Conservation (phyloP, 208 protist species). For the Trypanosoma caninum region DNA sequence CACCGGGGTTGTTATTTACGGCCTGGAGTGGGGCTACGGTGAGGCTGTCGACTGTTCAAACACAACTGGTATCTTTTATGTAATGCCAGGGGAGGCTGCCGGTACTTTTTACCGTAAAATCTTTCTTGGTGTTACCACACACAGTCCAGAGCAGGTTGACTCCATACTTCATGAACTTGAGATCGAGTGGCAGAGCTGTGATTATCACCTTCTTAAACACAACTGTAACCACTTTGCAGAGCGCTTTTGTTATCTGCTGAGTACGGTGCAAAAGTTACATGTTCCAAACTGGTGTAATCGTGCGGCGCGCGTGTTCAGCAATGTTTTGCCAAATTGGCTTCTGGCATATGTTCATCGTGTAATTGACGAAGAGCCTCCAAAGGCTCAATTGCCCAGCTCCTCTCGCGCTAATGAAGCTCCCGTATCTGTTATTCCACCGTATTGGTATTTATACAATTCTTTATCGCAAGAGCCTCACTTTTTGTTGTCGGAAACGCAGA, state of each 20-base stretch:
- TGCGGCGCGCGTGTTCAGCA: constrained; percentile 61
- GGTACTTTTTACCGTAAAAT: constrained; percentile 65
- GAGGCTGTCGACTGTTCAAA: constrained; percentile 62
- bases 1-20: constrained; percentile 86
- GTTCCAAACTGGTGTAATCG: constrained; percentile 90
- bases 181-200: constrained; percentile 81
- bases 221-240: constrained; percentile 93
- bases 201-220: constrained; percentile 88
- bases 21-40: constrained; percentile 90
- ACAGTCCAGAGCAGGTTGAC: constrained; percentile 79
- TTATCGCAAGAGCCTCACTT: constrained; percentile 61
- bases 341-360: constrained; percentile 75
- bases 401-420: constrained; percentile 47
- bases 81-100: constrained; percentile 65
- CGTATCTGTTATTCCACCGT: constrained; percentile 62
- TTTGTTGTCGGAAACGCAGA: neutral
- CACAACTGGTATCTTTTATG: constrained; percentile 75
- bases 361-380: constrained; percentile 68
- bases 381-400: constrained; percentile 26
- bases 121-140: constrained; percentile 67
- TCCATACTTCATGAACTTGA: constrained; percentile 83
- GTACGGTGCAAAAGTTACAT: constrained; percentile 63
- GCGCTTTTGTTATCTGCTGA: constrained; percentile 71
- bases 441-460: constrained; percentile 72
- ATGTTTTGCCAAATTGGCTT: constrained; percentile 61